A percentile compares a stretch with the other conserved stretches of the same genome.
Conservation (phyloP, 163 green algal genomes). For the Scenedesmus sp. region DNA sequence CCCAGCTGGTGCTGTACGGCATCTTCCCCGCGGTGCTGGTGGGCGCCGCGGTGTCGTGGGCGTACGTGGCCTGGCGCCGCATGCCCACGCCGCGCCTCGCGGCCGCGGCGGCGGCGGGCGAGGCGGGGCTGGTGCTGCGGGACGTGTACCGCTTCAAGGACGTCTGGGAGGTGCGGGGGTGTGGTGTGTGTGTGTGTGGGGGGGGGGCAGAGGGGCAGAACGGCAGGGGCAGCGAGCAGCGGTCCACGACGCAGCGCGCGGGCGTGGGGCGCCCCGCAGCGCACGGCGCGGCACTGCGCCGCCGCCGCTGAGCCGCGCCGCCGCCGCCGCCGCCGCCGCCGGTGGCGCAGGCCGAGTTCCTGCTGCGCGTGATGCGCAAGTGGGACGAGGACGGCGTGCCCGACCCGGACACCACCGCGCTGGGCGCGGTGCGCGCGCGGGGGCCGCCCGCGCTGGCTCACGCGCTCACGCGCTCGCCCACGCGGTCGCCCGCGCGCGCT, state of each 20-base stretch:
- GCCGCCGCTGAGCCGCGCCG: too few species aligned
- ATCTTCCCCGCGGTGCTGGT: conserved; percentile 49
- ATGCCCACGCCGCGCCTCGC: neutral
- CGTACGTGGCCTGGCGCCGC: neutral
- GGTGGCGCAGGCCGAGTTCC: conserved; percentile 51
- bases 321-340: too few species aligned
- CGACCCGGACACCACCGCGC: conserved; percentile 21
- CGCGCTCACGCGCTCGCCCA: too few species aligned
- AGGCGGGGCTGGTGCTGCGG: conserved; percentile 33
- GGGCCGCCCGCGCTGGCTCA: neutral
- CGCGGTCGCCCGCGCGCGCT: too few species aligned
- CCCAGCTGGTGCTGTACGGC: conserved; percentile 53
- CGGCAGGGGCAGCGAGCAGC: conserved; percentile 13
- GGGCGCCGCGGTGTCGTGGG: neutral
- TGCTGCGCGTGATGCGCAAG: conserved; percentile 51
- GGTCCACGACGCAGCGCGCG: neutral
- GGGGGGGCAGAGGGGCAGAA: too few species aligned
- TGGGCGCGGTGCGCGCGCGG: conserved; percentile 47
- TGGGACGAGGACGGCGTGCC: conserved; percentile 52
- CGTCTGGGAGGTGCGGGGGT: conserved; percentile 44
- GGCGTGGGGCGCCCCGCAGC: too few species aligned
- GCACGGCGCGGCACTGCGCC: too few species aligned
- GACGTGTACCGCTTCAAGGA: conserved; percentile 50
- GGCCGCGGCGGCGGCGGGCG: neutral
- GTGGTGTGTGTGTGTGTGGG: too few species aligned